Conservation (phyloP, 257 asterid genomes). For the Nicotiana attenuata region DNA sequence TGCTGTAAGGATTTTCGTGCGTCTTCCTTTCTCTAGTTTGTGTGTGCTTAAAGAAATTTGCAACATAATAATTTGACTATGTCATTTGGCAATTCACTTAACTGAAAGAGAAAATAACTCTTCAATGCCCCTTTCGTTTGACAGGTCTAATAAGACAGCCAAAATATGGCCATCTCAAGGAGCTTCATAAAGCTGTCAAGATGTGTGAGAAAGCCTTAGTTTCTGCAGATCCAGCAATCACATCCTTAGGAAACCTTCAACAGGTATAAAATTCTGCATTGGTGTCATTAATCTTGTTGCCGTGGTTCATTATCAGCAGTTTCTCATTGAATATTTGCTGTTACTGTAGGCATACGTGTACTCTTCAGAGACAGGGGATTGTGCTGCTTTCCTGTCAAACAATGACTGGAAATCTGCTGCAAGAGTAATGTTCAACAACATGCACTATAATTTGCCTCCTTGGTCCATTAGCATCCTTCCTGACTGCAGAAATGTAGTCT, state of each 20-base stretch:
- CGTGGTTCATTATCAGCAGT: background rate
- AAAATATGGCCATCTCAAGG: conserved; percentile 84
- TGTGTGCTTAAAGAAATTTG: background rate
- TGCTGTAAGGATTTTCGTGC: background rate
- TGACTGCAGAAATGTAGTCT: conserved; percentile 82
- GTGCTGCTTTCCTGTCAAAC: conserved; percentile 91
- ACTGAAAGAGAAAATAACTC: background rate
- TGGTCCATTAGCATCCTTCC: conserved; percentile 99
- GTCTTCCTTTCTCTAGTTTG: background rate
- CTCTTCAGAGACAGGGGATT: conserved; percentile 67
- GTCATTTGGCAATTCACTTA: background rate
- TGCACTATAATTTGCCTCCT: conserved; percentile 81
- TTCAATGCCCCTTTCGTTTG: background rate
- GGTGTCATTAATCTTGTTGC: background rate
- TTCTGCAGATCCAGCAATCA: conserved; percentile 76
- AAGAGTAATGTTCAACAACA: conserved; percentile 75
- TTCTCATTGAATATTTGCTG: conserved; percentile 2
- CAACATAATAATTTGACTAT: background rate
- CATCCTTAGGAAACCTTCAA: conserved; percentile 83
- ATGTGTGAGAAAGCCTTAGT: conserved; percentile 67
- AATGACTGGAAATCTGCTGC: conserved; percentile 45
- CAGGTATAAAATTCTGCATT: conserved; percentile 45
- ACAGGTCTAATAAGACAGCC: conserved; percentile 65
- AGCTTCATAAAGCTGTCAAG: conserved; percentile 81
- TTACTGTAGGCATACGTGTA: conserved; percentile 69